Conservation (phyloP, 2,329 filamentous ascomycete genomes). For the Claviceps sp. region DNA sequence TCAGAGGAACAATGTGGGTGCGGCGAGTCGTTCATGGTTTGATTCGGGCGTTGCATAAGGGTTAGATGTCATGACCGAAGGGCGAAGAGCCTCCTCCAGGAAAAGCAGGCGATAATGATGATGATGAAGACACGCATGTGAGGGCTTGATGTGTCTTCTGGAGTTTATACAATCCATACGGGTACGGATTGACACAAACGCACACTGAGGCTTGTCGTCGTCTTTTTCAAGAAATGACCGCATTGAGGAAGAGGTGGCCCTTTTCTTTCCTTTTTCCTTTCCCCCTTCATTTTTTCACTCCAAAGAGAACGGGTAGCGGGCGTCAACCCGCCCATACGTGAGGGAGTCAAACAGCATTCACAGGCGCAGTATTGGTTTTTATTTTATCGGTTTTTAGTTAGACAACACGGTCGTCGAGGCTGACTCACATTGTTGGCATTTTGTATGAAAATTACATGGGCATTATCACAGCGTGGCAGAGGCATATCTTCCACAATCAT, state of each 20-base stretch:
- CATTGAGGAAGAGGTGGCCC: background rate
- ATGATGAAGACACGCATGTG: background rate
- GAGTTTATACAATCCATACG: background rate
- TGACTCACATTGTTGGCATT: no score
- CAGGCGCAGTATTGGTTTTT: background rate
- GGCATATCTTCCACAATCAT: no score
- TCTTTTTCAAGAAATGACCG: background rate
- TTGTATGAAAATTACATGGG: no score
- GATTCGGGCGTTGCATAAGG: conserved; percentile 5
- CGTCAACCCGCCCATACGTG: background rate
- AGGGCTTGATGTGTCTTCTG: background rate
- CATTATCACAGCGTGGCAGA: no score
- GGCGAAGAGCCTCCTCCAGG: background rate
- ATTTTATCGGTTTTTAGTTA: no score
- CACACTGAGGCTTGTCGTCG: background rate
- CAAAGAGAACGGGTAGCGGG: background rate
- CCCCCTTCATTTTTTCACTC: background rate
- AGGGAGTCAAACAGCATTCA: background rate
- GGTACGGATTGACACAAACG: background rate
- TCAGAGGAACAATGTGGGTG: conserved; percentile 91
- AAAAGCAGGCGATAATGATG: background rate
- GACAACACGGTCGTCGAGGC: no score
- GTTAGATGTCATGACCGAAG: background rate
- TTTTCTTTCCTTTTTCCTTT: background rate
- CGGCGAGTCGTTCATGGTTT: conserved; percentile 90